Evolutionary conservation across 1,284 basidiomycete genomes (phyloP), one percentile per base, ranked within the genome.

Genomic region (Xerocomus amazonicus): DNA sequence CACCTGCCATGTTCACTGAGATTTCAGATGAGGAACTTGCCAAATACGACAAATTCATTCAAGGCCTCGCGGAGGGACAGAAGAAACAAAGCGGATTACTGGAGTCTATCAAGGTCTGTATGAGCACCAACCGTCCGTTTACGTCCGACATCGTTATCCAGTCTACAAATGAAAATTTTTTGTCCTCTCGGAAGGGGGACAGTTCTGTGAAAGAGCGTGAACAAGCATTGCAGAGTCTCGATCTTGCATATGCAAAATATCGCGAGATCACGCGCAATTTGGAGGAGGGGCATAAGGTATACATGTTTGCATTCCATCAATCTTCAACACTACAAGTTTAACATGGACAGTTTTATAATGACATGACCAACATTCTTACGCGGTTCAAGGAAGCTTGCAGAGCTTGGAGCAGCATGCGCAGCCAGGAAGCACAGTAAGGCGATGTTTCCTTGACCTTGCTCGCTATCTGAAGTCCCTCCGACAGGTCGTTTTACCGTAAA

Each of bases 161-260:
- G 90, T 72, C 75, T 23, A 77, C 80, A 38, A 92, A 95, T 61
- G 79, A 83, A n/a, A 68, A 75, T 12, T 94, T 97, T 69, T 60
- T 95, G 9, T 75, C 82, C 36, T 90, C 92, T 2, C 76, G 94
- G 13, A 84, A 79, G 65, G 86, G 89, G 13, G 93, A 96, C 61
- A 78, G 83, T 0, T 73, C 77, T 13, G 78, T 94, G 8, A 91
- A 90, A 62, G 85, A 87, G 37, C 79, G 95, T n/a, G 91, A 97
- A 69, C 74, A 80, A 52, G 87, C 87, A 0, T 70, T 98, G 36
- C 92, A 94, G 62, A 84, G 84, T n/a, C 81, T 97, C 45, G 92
- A 97, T 58, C 69, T 87, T 32, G 90, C 92, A 0, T 92, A 92
- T 68, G 85, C 86, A 70, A 92, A 92, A 63, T 97, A 95, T 69